Base-by-base conservation (phyloP, 177 flowering plant genomes). In the Tripterygium wilfordii region DNA sequence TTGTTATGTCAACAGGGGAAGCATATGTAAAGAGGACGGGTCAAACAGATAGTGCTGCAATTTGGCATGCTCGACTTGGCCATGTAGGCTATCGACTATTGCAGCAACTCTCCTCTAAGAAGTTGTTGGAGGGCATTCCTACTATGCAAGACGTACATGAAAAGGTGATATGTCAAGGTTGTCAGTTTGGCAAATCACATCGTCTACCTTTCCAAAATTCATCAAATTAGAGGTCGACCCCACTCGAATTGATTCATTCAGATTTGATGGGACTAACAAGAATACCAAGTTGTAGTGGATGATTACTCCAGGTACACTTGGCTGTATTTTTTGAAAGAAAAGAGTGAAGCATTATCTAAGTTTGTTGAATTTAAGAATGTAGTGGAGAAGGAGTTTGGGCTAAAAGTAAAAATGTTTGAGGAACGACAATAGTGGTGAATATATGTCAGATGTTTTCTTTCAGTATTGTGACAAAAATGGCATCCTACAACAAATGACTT, bases 61-160 rank as follows among this genome's bases (percentile, higher is more conserved):
- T 56, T 32, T 51, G 57, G 53, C 56, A 62, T 51, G 55, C 46
- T 46, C 39, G 60, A 28, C 35, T 57, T 20, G 54, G 62, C 9
- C 63, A 66, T 42, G 48, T 53, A 21, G 58, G 54, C 12, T 60
- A 53, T 53, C 36, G 48, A 28, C 18, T 53, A 25, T 17, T 53
- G 20, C 36, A 27, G n/a, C 9, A 33, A 36, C 54, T 54, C 33
- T 61, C 65, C 9, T 33, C 51, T 16, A 48, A 54, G 40, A 43
- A 30, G 17, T 30, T 60, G 28, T 15, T 61, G 23, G 66, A 49
- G 36, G 54, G 63, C 5, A 9, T 55, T 13, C 51, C 51, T 16
- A 7, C 8, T 13, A 20, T 46, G 0, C 20, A 36, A 18, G 17
- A 46, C 1, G 10, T 53, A 4, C 32, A 29, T 19, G 8, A 36